These are phyloP conservation scores for Teunomyces tritomae DNA, from an alignment of 805 yeast genomes.

Conservation along the genomic window DNA sequence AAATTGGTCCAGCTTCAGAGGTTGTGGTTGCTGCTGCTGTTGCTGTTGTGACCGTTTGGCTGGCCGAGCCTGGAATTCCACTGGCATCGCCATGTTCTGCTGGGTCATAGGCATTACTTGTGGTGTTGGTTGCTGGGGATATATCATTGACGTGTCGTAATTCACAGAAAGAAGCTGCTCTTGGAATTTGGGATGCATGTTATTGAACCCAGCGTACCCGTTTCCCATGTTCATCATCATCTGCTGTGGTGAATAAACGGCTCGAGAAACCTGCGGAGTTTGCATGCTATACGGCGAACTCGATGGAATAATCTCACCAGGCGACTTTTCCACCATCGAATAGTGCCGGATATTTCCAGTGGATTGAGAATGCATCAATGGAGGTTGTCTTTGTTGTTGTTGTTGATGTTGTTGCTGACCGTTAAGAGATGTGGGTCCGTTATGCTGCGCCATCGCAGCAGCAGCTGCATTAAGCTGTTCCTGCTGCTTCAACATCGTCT, in stretches of 20 bases:
- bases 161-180: slow-evolving; percentile 13
- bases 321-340: not conserved
- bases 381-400: slow-evolving; percentile 6
- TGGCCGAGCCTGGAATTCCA: slow-evolving; percentile 3
- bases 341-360: slow-evolving; percentile 14
- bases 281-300: not conserved
- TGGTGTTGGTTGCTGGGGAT: slow-evolving; percentile 5
- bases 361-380: slow-evolving; percentile 13
- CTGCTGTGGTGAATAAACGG: slow-evolving; percentile 9
- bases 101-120: not conserved
- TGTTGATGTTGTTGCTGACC: slow-evolving; percentile 3
- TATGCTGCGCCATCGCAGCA: not conserved
- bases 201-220: slow-evolving; percentile 18
- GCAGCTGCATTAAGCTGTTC: slow-evolving; percentile 1
- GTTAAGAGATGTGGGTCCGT: not conserved
- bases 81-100: not conserved
- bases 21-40: slow-evolving; percentile 10
- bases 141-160: not conserved
- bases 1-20: slow-evolving; percentile 7
- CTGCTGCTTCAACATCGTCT: slow-evolving; percentile 13
- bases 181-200: slow-evolving; percentile 17
- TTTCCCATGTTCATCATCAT: slow-evolving; percentile 20
- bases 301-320: slow-evolving; percentile 2
- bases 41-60: slow-evolving; percentile 4
- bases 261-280: slow-evolving; percentile 1